Percentiles rank a stretch among this genome's conserved stretches.
phyloP scores from a whole-genome alignment of 1,284 basidiomycete genomes.

The Lentinus polychrous region DNA sequence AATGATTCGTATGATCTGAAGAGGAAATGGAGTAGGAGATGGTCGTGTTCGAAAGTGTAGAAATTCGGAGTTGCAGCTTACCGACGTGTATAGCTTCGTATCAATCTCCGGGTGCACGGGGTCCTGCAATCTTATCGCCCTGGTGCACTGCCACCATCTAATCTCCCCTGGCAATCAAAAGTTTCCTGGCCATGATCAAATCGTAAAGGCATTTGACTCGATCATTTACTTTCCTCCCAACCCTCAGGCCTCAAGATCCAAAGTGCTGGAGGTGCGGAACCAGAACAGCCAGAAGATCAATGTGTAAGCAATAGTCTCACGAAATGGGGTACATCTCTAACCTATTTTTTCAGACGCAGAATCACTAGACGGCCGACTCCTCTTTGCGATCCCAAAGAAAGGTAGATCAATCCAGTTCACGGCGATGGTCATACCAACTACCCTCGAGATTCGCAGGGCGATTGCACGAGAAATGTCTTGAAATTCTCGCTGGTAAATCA shows the following conservation, averaged over 20 bases:
- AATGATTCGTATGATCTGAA: background rate
- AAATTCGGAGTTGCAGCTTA: too few species aligned
- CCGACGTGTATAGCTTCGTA: too few species aligned
- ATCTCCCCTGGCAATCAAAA: too few species aligned
- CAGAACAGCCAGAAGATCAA: background rate
- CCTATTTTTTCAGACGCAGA: constrained; percentile 28
- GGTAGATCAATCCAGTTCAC: constrained; percentile 38
- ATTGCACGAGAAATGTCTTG: constrained; percentile 88
- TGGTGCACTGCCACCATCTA: too few species aligned
- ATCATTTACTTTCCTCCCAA: background rate
- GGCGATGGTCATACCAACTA: background rate
- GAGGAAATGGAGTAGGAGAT: background rate
- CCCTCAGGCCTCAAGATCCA: too few species aligned
- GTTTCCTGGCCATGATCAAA: too few species aligned
- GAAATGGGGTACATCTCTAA: background rate
- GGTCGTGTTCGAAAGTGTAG: background rate
- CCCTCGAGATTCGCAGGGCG: constrained; percentile 46
- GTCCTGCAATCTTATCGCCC: too few species aligned
- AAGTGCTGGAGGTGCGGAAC: background rate
- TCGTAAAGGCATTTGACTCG: background rate
- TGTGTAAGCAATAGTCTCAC: constrained; percentile 10
- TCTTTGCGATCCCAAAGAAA: constrained; percentile 99
- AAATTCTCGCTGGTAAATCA: constrained; percentile 69
- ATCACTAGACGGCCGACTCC: constrained; percentile 61
- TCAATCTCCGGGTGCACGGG: too few species aligned